A percentile compares a stretch with the other conserved stretches of the same genome.
Conservation (phyloP, 345 rosid species). For the sweet orange (Citrus sinensis) region DNA sequence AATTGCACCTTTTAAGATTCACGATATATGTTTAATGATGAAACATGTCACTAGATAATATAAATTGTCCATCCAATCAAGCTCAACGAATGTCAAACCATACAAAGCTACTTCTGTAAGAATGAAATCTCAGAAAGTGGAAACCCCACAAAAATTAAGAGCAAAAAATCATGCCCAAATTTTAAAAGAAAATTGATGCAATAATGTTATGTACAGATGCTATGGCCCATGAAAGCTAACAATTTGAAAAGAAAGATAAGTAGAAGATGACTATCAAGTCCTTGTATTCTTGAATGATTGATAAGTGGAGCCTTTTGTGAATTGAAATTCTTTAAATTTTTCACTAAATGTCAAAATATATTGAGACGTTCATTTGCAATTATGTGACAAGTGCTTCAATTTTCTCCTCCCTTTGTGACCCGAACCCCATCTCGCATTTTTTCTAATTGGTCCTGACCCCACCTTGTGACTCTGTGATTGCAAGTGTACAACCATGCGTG, state of each 20-base stretch:
- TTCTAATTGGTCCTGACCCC: neutral
- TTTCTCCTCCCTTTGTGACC: neutral
- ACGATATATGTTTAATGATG: too few species aligned
- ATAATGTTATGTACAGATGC: neutral
- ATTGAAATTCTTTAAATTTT: neutral
- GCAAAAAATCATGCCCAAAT: neutral
- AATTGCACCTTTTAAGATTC: too few species aligned
- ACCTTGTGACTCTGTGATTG: neutral
- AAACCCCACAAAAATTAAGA: neutral
- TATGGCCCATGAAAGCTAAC: slow-evolving; percentile 12
- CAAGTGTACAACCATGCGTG: neutral
- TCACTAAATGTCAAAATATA: slow-evolving; percentile 1
- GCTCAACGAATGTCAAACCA: too few species aligned
- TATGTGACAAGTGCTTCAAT: neutral
- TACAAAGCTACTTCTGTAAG: neutral
- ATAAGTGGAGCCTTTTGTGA: neutral
- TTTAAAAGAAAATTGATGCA: neutral
- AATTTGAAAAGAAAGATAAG: neutral
- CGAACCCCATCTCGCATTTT: neutral
- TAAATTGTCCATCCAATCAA: too few species aligned
- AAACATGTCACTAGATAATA: too few species aligned
- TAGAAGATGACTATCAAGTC: neutral
- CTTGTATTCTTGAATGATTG: neutral
- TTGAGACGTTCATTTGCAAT: neutral
- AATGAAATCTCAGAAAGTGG: too few species aligned